Evolutionary conservation across 306 rosid genomes (phyloP).

Genomic region (Ziziphus jujuba): DNA sequence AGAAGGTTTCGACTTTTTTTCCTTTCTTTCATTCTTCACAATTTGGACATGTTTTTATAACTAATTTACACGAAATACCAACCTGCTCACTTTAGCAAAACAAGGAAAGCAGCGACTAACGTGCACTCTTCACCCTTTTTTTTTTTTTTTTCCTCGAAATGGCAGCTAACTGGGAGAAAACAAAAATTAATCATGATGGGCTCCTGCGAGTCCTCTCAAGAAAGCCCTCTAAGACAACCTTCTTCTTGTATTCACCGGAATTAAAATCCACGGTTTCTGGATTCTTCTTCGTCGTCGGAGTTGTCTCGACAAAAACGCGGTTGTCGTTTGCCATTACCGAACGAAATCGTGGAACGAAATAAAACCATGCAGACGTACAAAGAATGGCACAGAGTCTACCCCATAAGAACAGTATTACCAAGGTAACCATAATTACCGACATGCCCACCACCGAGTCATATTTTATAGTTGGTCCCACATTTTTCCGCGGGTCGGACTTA

Average conservation of each 20-base stretch:
- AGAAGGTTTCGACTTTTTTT: background rate
- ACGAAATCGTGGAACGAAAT: slow-evolving; percentile 43
- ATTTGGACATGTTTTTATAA: background rate
- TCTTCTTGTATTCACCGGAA: slow-evolving; percentile 37
- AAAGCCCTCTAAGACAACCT: slow-evolving; percentile 37
- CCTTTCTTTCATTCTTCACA: background rate
- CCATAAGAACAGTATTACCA: slow-evolving; percentile 53
- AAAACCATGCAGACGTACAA: slow-evolving; percentile 66
- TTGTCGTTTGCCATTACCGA: background rate
- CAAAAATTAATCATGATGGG: background rate
- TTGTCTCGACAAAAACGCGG: background rate
- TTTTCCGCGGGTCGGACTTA: background rate
- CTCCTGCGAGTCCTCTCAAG: slow-evolving; percentile 34
- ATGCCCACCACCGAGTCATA: slow-evolving; percentile 46
- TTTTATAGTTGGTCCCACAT: background rate
- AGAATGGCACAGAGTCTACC: slow-evolving; percentile 72
- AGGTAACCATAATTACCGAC: slow-evolving; percentile 49
- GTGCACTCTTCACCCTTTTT: background rate
- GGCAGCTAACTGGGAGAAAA: background rate
- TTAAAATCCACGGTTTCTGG: slow-evolving; percentile 1
- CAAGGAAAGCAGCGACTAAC: background rate
- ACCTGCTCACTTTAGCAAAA: slow-evolving; percentile 13
- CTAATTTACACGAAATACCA: background rate
- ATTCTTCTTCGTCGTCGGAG: background rate
- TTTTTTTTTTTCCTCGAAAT: too few species aligned